These are phyloP conservation scores for Puccinia polysora DNA, from an alignment of 1,284 basidiomycete genomes.

Conservation along the genomic window DNA sequence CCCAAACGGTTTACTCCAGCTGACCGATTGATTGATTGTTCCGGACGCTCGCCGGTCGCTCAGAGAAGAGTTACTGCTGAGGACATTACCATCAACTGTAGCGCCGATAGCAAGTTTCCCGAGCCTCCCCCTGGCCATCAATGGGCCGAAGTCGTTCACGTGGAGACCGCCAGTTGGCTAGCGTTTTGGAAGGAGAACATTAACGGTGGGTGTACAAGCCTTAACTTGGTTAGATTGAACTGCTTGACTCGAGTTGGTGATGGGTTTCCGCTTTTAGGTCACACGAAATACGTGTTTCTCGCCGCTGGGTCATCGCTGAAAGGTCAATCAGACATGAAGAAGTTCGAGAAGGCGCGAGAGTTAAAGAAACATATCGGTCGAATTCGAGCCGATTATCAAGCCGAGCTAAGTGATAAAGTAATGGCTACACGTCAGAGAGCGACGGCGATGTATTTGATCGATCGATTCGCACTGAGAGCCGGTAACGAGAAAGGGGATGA, in stretches of 20 bases:
- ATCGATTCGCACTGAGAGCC: conserved; percentile 85
- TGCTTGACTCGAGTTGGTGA: neutral
- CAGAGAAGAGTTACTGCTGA: conserved; percentile 81
- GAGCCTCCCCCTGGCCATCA: conserved; percentile 52
- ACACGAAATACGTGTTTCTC: conserved; percentile 86
- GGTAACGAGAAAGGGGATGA: conserved; percentile 98
- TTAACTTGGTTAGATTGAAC: neutral
- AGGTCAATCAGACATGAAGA: conserved; percentile 89
- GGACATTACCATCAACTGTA: conserved; percentile 91
- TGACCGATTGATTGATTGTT: neutral
- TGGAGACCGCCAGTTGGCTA: conserved; percentile 93
- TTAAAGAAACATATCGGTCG: conserved; percentile 84
- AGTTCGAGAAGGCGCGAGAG: conserved; percentile 93
- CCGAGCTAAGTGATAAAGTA: conserved; percentile 77
- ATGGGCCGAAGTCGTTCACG: conserved; percentile 63
- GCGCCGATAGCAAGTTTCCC: conserved; percentile 67
- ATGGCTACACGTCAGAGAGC: conserved; percentile 90
- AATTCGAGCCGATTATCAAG: conserved; percentile 77
- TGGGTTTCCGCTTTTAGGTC: neutral
- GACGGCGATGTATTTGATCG: conserved; percentile 95
- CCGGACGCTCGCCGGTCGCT: neutral
- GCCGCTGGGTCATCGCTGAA: conserved; percentile 89
- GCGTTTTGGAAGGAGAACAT: conserved; percentile 83
- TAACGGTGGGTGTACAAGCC: conserved; percentile 46
- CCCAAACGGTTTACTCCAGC: neutral